Evolutionary conservation across 1,284 basidiomycete species (phyloP).

Genomic region (Heterobasidion irregulare): DNA sequence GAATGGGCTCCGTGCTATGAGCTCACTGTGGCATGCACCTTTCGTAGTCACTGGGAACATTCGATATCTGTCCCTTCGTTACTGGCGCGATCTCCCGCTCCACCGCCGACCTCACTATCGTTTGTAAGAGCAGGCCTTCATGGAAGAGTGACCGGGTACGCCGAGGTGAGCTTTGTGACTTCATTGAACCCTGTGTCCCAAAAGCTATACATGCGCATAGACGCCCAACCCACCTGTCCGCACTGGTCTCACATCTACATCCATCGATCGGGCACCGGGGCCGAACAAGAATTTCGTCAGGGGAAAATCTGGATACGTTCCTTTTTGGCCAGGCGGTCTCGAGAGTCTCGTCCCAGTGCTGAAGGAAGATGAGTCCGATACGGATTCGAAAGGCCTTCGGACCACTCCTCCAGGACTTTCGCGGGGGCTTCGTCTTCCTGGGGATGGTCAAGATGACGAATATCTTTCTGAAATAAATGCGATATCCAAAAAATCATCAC

Average conservation of each 20-base stretch:
- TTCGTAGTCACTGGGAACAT: slow-evolving; percentile 62
- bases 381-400: slow-evolving; percentile 38
- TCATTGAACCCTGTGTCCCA: background rate
- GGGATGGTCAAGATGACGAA: slow-evolving; percentile 41
- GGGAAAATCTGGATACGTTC: slow-evolving; percentile 88
- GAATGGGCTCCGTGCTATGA: background rate
- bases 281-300: slow-evolving; percentile 78
- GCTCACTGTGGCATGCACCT: slow-evolving; percentile 10
- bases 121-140: slow-evolving; percentile 76
- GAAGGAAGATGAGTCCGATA: slow-evolving; percentile 24
- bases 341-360: slow-evolving; percentile 43
- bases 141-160: slow-evolving; percentile 75
- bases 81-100: slow-evolving; percentile 56
- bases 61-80: slow-evolving; percentile 52
- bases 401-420: slow-evolving; percentile 55
- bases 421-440: slow-evolving; percentile 60
- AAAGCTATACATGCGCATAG: slow-evolving; percentile 22
- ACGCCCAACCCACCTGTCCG: slow-evolving; percentile 37
- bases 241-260: slow-evolving; percentile 72
- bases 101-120: slow-evolving; percentile 70
- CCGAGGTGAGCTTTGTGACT: slow-evolving; percentile 40
- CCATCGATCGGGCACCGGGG: slow-evolving; percentile 77
- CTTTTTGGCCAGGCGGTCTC: slow-evolving; percentile 88
- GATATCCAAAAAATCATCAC: background rate
- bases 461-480: slow-evolving; percentile 24